Percentiles rank a stretch among this genome's conserved stretches.
phyloP scores from a whole-genome alignment of 164 flowering plant species.

The Kingdonia uniflora region DNA sequence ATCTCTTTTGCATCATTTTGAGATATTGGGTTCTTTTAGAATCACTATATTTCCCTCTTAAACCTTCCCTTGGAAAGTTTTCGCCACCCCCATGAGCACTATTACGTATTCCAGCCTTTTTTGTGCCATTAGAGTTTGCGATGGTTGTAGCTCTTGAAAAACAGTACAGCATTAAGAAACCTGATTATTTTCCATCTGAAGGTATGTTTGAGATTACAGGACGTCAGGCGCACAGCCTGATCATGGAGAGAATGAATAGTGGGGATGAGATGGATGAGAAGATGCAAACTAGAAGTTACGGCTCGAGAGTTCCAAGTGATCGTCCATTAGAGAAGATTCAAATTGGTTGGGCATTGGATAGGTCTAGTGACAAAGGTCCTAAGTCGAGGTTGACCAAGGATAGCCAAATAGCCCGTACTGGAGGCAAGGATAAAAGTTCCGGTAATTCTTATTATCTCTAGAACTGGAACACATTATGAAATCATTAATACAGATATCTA shows the following conservation, averaged over 20 bases:
- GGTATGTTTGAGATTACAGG: slow-evolving; percentile 30
- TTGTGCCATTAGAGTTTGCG: slow-evolving; percentile 2
- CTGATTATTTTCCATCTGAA: slow-evolving; percentile 16
- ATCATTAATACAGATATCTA: not conserved
- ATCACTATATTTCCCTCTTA: too few relatives aligned
- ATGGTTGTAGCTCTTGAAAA: slow-evolving; percentile 38
- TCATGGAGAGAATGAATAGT: slow-evolving; percentile 15
- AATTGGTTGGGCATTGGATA: slow-evolving; percentile 13
- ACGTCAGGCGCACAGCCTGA: slow-evolving; percentile 19
- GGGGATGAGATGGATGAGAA: slow-evolving; percentile 17
- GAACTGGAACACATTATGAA: not conserved
- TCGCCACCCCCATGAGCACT: too few relatives aligned
- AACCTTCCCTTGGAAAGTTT: too few relatives aligned
- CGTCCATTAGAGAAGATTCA: slow-evolving; percentile 13
- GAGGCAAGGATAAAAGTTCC: slow-evolving; percentile 15
- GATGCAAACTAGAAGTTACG: slow-evolving; percentile 14
- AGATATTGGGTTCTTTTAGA: slow-evolving; percentile 7
- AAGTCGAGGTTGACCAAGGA: slow-evolving; percentile 20
- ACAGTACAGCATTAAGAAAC: slow-evolving; percentile 20
- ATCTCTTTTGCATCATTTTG: slow-evolving; percentile 6
- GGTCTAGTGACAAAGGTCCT: slow-evolving; percentile 14
- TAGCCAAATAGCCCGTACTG: slow-evolving; percentile 5
- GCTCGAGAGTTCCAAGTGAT: slow-evolving; percentile 1
- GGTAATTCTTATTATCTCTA: slow-evolving; percentile 12
- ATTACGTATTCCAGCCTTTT: too few relatives aligned